These are phyloP conservation scores for Anastatica hierochuntica DNA, from an alignment of 345 rosid genomes.

Conservation along the genomic window DNA sequence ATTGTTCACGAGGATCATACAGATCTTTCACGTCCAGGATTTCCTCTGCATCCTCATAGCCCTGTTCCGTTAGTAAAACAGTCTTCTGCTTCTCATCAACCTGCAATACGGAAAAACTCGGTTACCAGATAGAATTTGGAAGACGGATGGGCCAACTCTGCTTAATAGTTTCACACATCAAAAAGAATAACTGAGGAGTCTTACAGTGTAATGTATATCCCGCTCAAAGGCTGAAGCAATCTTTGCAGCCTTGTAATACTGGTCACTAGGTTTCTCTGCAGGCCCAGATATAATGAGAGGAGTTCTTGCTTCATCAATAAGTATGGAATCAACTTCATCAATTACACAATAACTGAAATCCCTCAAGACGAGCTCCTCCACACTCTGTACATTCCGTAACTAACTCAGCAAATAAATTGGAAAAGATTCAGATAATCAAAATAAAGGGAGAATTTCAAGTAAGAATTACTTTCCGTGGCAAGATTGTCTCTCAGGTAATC, in stretches of 20 bases:
- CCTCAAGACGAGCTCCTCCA: slow-evolving; percentile 92
- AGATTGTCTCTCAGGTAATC: slow-evolving; percentile 95
- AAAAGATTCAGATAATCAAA: background rate
- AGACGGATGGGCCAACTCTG: background rate
- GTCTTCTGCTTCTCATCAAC: slow-evolving; percentile 95
- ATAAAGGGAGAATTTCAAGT: slow-evolving; percentile 25
- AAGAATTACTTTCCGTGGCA: slow-evolving; percentile 99
- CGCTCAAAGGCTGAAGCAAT: slow-evolving; percentile 78
- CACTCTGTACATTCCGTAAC: slow-evolving; percentile 45
- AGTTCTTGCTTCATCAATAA: slow-evolving; percentile 97
- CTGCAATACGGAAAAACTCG: slow-evolving; percentile 35
- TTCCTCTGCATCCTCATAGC: slow-evolving; percentile 95
- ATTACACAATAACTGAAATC: slow-evolving; percentile 82
- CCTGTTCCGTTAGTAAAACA: slow-evolving; percentile 89
- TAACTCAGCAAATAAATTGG: slow-evolving; percentile 15
- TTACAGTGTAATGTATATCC: slow-evolving; percentile 91
- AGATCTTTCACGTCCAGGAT: slow-evolving; percentile 83
- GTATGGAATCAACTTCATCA: slow-evolving; percentile 98
- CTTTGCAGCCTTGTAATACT: slow-evolving; percentile 87
- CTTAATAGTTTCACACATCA: background rate
- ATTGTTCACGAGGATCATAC: slow-evolving; percentile 95
- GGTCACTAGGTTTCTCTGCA: slow-evolving; percentile 96
- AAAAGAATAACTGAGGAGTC: slow-evolving; percentile 10
- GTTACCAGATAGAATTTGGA: background rate
- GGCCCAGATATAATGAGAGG: slow-evolving; percentile 92